Evolutionary conservation across 1,284 basidiomycete genomes (phyloP).

Genomic region (Apiotrichum veenhuisii): DNA sequence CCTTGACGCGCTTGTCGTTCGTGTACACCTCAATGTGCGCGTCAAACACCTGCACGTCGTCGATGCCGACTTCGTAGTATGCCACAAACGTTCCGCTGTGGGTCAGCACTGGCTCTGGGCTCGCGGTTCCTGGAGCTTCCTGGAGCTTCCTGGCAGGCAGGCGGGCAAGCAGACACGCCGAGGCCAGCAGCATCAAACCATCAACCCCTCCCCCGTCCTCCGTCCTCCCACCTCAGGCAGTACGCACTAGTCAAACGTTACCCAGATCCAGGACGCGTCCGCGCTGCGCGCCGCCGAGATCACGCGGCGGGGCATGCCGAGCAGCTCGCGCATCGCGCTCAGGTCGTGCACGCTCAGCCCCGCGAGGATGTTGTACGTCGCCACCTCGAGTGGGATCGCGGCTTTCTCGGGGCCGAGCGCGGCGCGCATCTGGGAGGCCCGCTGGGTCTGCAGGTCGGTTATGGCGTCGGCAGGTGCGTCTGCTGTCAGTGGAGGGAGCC

Average conservation of each 20-base stretch:
- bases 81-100: slow-evolving; percentile 32
- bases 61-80: slow-evolving; percentile 47
- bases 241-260: slow-evolving; percentile 16
- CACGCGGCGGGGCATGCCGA: slow-evolving; percentile 44
- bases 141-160: no score
- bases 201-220: no score
- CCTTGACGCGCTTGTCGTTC: slow-evolving; percentile 46
- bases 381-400: slow-evolving; percentile 26
- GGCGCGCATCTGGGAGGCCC: slow-evolving; percentile 20
- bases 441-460: slow-evolving; percentile 17
- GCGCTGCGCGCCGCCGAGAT: slow-evolving; percentile 28
- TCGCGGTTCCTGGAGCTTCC: no score
- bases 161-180: no score
- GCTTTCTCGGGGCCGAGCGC: slow-evolving; percentile 25
- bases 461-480: slow-evolving; percentile 34
- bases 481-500: slow-evolving; percentile 24
- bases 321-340: slow-evolving; percentile 50
- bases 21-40: slow-evolving; percentile 51
- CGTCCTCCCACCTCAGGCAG: no score
- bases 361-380: slow-evolving; percentile 42
- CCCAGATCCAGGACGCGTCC: slow-evolving; percentile 11
- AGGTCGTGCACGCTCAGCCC: slow-evolving; percentile 48
- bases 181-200: no score
- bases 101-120: no score
- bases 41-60: slow-evolving; percentile 50